Base-by-base conservation (phyloP, 192 early-diverging fungal genomes). In the Coemansia sp. region DNA sequence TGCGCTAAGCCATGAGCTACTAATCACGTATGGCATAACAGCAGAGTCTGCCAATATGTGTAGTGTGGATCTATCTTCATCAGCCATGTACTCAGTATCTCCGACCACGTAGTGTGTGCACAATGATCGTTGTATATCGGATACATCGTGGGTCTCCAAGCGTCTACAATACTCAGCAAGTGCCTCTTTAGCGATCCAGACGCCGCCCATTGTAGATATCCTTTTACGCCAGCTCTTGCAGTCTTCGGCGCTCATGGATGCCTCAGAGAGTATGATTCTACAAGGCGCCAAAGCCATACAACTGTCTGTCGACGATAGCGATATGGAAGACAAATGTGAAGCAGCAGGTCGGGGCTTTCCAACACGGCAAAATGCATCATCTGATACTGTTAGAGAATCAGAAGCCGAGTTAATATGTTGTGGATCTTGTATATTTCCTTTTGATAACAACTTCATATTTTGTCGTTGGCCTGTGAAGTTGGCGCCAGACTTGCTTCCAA, bases 21-120 rank as follows among this genome's bases (percentile, higher is more conserved):
- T 30, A 22, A 68, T 58, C 4, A 74, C 54, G 22, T 18, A 3
- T 44, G n/a, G n/a, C 12, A 22, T 44, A 7, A 23, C 32, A 10
- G 24, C 3, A 16, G 57, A 21, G 19, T 7, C 14, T 10, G 12
- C 32, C 8, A 58, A 41, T 44, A 24, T 10, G 6, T 21, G 57
- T 23, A 58, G 38, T 26, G 31, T 21, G 19, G 9, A 16, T 25
- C 25, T 44, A 22, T 58, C 58, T 18, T 41, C 21, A n/a, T 6
- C n/a, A n/a, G 24, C 44, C 22, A 58, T 58, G n/a, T 12, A 16
- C 21, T 62, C 67, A 18, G 64, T 62, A 31, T 70, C 64, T 21
- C 52, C 68, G 23, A 70, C 68, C 3, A 76, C 54, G 62, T 52
- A 76, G 27, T 76, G 73, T 6, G 73, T 76, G 31, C 62, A 70